These are phyloP conservation scores for Pinus albicaulis DNA, from an alignment of 75 land plant genomes.

Conservation along the genomic window DNA sequence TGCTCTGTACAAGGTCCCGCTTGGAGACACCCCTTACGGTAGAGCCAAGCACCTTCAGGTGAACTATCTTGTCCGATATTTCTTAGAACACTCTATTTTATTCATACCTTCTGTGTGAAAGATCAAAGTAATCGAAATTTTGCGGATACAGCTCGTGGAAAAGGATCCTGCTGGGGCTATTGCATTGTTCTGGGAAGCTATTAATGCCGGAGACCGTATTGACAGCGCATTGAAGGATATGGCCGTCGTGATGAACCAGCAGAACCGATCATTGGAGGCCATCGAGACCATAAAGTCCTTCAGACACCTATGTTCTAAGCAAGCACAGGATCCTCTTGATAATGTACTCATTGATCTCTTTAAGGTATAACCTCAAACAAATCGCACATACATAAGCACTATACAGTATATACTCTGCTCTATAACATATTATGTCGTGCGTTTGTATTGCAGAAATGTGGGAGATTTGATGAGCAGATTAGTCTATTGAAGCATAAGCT, in stretches of 20 bases:
- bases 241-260: slow-evolving; percentile 80
- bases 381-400: too few relatives aligned
- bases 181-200: slow-evolving; percentile 58
- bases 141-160: slow-evolving; percentile 38
- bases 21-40: slow-evolving; percentile 14
- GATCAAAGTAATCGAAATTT: neutral
- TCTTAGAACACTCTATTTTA: too few relatives aligned
- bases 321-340: slow-evolving; percentile 68
- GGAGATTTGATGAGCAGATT: slow-evolving; percentile 86
- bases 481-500: slow-evolving; percentile 83
- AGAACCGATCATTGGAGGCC: slow-evolving; percentile 54
- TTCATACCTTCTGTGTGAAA: too few relatives aligned
- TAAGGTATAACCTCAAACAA: slow-evolving; percentile 35
- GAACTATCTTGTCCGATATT: neutral
- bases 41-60: slow-evolving; percentile 21
- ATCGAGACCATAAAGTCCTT: slow-evolving; percentile 55
- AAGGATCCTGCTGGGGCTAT: slow-evolving; percentile 60
- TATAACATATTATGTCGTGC: neutral
- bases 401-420: too few relatives aligned
- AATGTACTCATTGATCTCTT: slow-evolving; percentile 69
- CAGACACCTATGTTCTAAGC: slow-evolving; percentile 57
- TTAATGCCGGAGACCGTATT: slow-evolving; percentile 60
- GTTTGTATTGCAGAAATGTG: slow-evolving; percentile 61
- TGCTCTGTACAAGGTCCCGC: slow-evolving; percentile 12
- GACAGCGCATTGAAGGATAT: slow-evolving; percentile 77